A percentile compares a stretch with the other conserved stretches of the same genome.
These are phyloP conservation scores for Nicotiana sylvestris DNA, from an alignment of 257 asterid genomes.

Conservation along the genomic window DNA sequence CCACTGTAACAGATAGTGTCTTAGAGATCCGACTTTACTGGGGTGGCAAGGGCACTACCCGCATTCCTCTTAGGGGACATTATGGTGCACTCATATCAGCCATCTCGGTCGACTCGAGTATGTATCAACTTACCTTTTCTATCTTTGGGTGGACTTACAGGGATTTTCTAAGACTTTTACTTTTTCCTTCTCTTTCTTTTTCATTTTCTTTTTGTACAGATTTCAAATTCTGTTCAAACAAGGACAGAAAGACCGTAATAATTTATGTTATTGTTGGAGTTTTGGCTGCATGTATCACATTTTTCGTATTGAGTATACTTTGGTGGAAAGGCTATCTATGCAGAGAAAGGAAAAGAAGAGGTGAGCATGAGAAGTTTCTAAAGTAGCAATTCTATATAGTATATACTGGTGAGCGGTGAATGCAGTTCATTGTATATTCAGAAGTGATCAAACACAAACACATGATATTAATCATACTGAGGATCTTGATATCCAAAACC, in stretches of 20 bases:
- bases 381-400: not conserved
- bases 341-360: conserved; percentile 41
- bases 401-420: not conserved
- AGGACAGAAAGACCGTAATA: conserved; percentile 46
- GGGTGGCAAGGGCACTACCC: conserved; percentile 90
- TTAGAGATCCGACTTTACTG: conserved; percentile 71
- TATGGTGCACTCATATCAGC: conserved; percentile 94
- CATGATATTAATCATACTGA: not conserved
- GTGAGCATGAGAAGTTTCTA: conserved; percentile 26
- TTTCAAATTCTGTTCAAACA: conserved; percentile 55
- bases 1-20: conserved; percentile 42
- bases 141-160: not conserved
- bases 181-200: not conserved
- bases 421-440: not conserved
- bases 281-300: conserved; percentile 27
- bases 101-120: conserved; percentile 65
- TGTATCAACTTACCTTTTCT: conserved; percentile 8
- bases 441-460: not conserved
- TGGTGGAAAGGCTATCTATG: conserved; percentile 65
- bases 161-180: not conserved
- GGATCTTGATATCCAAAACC: not conserved
- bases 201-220: conserved; percentile 36
- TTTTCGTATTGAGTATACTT: conserved; percentile 41
- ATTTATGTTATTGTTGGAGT: conserved; percentile 46
- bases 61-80: conserved; percentile 60